These are phyloP conservation scores for Setomelanomma holmii DNA, from an alignment of 2,329 filamentous ascomycete species.

Conservation along the genomic window DNA sequence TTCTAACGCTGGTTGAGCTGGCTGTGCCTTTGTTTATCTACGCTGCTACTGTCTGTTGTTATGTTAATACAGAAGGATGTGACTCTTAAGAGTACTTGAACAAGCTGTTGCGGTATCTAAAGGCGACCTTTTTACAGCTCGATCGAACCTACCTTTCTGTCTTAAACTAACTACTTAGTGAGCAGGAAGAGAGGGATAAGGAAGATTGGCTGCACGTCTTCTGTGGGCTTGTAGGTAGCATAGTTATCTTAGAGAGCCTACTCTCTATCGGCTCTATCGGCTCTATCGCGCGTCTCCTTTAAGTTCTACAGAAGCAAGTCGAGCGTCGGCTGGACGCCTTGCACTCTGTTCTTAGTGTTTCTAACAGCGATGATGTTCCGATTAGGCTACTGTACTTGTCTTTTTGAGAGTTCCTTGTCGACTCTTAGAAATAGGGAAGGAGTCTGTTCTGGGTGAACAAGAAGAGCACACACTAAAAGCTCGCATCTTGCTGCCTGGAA, in stretches of 20 bases:
- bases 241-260: constrained; percentile 27
- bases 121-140: constrained; percentile 21
- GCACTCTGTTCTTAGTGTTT: constrained; percentile 31
- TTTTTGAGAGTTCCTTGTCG: constrained; percentile 39
- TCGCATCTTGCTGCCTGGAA: constrained; percentile 47
- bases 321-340: constrained; percentile 31
- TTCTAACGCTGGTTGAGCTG: constrained; percentile 33
- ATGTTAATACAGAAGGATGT: constrained; percentile 20
- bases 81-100: constrained; percentile 16
- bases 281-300: constrained; percentile 21
- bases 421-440: constrained; percentile 26
- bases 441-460: constrained; percentile 47
- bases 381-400: constrained; percentile 39
- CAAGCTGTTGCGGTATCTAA: constrained; percentile 22
- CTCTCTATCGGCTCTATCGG: constrained; percentile 19
- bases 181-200: constrained; percentile 34
- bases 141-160: constrained; percentile 27
- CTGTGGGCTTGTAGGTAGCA: constrained; percentile 16
- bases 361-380: constrained; percentile 38
- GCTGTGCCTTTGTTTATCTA: constrained; percentile 46
- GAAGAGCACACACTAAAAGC: constrained; percentile 33
- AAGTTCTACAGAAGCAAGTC: constrained; percentile 22
- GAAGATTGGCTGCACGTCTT: not conserved
- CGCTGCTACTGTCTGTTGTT: constrained; percentile 36
- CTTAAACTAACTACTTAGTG: constrained; percentile 28